Percentiles rank a stretch among this genome's conserved stretches.
Conservation (phyloP, 1,284 basidiomycete genomes). For the Papiliotrema nemorosa region DNA sequence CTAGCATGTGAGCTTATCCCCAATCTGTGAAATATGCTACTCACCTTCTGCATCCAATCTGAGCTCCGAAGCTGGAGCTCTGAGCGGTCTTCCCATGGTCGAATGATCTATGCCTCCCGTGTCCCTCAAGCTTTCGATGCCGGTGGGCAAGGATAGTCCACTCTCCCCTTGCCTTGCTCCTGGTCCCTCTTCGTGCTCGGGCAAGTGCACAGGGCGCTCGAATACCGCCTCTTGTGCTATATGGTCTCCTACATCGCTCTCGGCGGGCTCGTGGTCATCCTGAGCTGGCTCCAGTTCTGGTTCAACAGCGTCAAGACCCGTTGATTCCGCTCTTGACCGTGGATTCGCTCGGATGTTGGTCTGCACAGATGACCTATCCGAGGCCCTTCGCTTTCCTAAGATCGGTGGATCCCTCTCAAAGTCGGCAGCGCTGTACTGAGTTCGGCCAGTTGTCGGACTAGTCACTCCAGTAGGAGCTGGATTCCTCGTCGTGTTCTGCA, state of each 20-base stretch:
- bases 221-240: no score
- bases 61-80: no score
- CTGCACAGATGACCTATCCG: conserved; percentile 8
- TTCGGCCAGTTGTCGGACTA: neutral
- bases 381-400: conserved; percentile 8
- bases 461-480: neutral
- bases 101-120: no score
- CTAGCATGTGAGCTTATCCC: neutral
- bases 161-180: neutral
- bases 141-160: neutral
- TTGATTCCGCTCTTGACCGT: no score
- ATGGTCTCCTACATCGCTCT: no score
- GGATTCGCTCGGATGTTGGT: no score
- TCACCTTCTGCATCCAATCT: neutral
- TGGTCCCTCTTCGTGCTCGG: neutral
- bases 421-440: neutral
- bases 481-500: neutral
- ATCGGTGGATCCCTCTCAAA: neutral
- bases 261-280: no score
- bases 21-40: no score
- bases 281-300: no score
- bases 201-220: neutral
- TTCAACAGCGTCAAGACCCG: no score
- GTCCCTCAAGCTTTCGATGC: neutral
- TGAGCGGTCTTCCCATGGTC: no score